Percentiles rank a stretch among this genome's conserved stretches.
phyloP scores from a whole-genome alignment of 1,284 basidiomycete species.

The Cryptococcus jaspeensis region DNA sequence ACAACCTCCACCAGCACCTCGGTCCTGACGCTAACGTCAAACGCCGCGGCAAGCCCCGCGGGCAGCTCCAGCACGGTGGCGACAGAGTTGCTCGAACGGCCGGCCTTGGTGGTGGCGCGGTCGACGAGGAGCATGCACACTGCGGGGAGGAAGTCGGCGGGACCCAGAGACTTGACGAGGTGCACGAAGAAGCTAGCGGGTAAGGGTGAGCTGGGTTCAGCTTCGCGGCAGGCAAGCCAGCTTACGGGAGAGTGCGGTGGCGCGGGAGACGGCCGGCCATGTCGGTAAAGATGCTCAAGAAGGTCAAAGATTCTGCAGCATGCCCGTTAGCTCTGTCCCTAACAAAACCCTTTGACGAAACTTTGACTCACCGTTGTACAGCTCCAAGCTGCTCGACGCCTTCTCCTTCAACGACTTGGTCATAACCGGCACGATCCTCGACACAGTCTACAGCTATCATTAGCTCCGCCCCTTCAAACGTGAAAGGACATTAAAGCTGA shows the following conservation, averaged over 20 bases:
- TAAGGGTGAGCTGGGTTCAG: slow-evolving; percentile 4
- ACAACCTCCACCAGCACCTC: slow-evolving; percentile 66
- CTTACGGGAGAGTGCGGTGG: slow-evolving; percentile 49
- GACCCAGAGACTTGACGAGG: slow-evolving; percentile 80
- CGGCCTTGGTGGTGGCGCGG: slow-evolving; percentile 65
- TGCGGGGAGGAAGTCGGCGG: slow-evolving; percentile 77
- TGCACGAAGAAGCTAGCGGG: slow-evolving; percentile 75
- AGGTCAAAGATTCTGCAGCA: slow-evolving; percentile 36
- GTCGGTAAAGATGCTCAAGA: slow-evolving; percentile 52
- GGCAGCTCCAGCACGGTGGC: slow-evolving; percentile 60
- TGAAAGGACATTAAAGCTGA: slow-evolving; percentile 38
- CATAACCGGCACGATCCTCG: slow-evolving; percentile 91
- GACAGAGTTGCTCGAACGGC: slow-evolving; percentile 18
- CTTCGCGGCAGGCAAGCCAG: slow-evolving; percentile 5
- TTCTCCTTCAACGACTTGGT: slow-evolving; percentile 66
- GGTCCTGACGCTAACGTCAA: slow-evolving; percentile 65
- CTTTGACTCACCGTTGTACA: slow-evolving; percentile 58
- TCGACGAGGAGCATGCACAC: slow-evolving; percentile 84
- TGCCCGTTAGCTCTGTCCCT: neutral
- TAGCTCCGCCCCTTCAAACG: neutral
- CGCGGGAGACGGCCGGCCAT: slow-evolving; percentile 51
- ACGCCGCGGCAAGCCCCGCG: slow-evolving; percentile 61
- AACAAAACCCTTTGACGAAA: too few relatives aligned
- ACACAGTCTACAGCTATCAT: slow-evolving; percentile 66
- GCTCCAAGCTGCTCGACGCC: slow-evolving; percentile 58